A percentile compares a stretch with the other conserved stretches of the same genome.
Evolutionary conservation across 257 asterid genomes (phyloP).

Genomic region (Salvia splendens): DNA sequence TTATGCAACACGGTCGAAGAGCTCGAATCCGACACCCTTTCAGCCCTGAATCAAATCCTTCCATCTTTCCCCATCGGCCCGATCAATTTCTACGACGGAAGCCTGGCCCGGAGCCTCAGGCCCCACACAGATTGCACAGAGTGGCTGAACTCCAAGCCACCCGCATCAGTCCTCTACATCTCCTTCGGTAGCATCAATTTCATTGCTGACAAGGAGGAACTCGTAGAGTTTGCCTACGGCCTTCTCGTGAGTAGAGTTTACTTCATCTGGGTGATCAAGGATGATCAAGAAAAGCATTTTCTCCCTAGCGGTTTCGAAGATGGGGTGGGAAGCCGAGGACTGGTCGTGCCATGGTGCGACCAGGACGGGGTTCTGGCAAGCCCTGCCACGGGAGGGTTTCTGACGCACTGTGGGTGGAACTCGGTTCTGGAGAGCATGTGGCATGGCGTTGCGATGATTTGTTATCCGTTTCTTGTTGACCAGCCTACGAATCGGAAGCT

Average conservation of each 20-base stretch:
- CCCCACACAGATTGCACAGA: slow-evolving; percentile 20
- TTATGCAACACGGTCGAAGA: slow-evolving; percentile 5
- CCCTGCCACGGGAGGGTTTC: slow-evolving; percentile 45
- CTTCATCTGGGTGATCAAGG: slow-evolving; percentile 16
- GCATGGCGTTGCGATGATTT: slow-evolving; percentile 35
- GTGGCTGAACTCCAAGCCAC: slow-evolving; percentile 18
- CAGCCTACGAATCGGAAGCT: slow-evolving; percentile 25
- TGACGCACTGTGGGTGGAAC: too few relatives aligned
- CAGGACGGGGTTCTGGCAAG: slow-evolving; percentile 40
- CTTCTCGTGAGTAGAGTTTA: slow-evolving; percentile 2
- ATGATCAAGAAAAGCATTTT: too few relatives aligned
- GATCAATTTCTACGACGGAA: not conserved
- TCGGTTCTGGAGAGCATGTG: too few relatives aligned
- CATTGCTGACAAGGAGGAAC: not conserved
- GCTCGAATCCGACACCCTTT: not conserved
- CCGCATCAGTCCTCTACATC: slow-evolving; percentile 18
- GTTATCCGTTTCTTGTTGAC: slow-evolving; percentile 34
- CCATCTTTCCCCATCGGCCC: slow-evolving; percentile 11
- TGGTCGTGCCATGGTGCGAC: slow-evolving; percentile 51
- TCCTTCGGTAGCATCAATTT: slow-evolving; percentile 21
- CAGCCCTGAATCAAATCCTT: not conserved
- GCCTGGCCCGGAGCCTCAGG: not conserved
- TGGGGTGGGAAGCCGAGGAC: slow-evolving; percentile 35
- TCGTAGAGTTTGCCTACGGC: slow-evolving; percentile 3
- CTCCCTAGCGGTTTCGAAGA: slow-evolving; percentile 9